phyloP scores from a whole-genome alignment of 805 yeast species.

The Candida dendrica region DNA sequence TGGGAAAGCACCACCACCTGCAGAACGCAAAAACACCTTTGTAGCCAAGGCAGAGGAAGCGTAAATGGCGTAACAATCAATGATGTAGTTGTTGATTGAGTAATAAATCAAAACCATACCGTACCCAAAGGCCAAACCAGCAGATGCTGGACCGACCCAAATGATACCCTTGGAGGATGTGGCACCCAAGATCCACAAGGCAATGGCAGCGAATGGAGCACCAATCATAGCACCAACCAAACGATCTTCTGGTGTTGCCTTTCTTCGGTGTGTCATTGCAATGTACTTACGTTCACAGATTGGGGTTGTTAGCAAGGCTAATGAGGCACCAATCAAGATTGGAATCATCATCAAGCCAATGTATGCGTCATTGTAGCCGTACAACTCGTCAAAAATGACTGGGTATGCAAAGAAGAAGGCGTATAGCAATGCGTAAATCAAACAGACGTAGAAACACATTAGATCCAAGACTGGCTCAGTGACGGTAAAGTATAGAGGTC shows the following conservation, averaged over 20 bases:
- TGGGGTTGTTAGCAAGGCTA: constrained; percentile 73
- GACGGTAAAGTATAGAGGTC: constrained; percentile 72
- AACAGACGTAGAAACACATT: constrained; percentile 79
- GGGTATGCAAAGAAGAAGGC: constrained; percentile 96
- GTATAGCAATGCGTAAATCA: constrained; percentile 83
- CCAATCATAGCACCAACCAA: constrained; percentile 77
- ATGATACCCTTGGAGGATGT: constrained; percentile 62
- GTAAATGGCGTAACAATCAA: constrained; percentile 79
- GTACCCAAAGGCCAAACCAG: constrained; percentile 76
- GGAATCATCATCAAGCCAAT: constrained; percentile 89
- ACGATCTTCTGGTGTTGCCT: constrained; percentile 75
- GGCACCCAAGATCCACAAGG: constrained; percentile 75
- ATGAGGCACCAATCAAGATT: constrained; percentile 76
- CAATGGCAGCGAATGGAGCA: constrained; percentile 74
- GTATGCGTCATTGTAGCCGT: constrained; percentile 68
- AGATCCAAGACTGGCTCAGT: constrained; percentile 83
- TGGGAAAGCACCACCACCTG: constrained; percentile 86
- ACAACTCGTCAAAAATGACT: constrained; percentile 71
- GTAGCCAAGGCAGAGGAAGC: constrained; percentile 81
- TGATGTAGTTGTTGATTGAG: constrained; percentile 74
- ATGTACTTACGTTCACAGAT: constrained; percentile 58
- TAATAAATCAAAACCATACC: constrained; percentile 74
- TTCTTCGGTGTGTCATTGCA: constrained; percentile 42
- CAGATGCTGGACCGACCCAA: constrained; percentile 75
- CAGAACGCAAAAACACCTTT: constrained; percentile 70